Conservation (phyloP, 352 stramenopile genomes). For the Phytophthora pini region DNA sequence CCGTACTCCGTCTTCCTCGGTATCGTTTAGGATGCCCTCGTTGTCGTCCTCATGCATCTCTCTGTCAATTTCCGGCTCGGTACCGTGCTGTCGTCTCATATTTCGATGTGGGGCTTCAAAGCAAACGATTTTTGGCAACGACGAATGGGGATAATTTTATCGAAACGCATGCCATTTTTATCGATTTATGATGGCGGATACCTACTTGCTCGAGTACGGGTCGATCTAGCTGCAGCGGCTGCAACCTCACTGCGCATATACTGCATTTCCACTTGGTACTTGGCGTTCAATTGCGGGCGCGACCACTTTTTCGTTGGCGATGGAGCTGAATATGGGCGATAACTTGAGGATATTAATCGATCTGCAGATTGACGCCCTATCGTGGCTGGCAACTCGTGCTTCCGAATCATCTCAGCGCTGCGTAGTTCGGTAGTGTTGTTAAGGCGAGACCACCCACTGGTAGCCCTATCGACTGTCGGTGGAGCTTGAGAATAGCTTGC, state of each 20-base stretch:
- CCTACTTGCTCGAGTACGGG: constrained; percentile 7
- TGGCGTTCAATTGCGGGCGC: constrained; percentile 21
- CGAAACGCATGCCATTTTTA: constrained; percentile 32
- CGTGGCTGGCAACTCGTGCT: constrained; percentile 30
- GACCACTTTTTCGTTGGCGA: constrained; percentile 29
- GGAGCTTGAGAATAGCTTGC: constrained; percentile 10
- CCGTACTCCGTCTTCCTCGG: constrained; percentile 32
- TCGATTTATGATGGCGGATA: constrained; percentile 12
- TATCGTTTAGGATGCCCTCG: constrained; percentile 7
- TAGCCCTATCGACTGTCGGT: constrained; percentile 9
- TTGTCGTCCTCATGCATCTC: constrained; percentile 3
- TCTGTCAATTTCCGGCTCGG: background rate
- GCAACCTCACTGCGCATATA: constrained; percentile 48
- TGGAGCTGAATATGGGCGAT: constrained; percentile 24
- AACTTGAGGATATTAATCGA: constrained; percentile 13
- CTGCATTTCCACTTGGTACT: constrained; percentile 60
- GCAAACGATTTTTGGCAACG: no score
- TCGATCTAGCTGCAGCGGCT: constrained; percentile 16
- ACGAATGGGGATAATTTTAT: constrained; percentile 13
- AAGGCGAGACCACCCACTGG: constrained; percentile 13
- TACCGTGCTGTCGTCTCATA: constrained; percentile 25
- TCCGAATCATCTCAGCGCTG: constrained; percentile 50
- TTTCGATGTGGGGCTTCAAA: background rate
- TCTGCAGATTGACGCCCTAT: constrained; percentile 4
- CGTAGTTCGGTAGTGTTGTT: constrained; percentile 30